Conservation (phyloP, 805 yeast genomes). For the Lachancea thermotolerans region DNA sequence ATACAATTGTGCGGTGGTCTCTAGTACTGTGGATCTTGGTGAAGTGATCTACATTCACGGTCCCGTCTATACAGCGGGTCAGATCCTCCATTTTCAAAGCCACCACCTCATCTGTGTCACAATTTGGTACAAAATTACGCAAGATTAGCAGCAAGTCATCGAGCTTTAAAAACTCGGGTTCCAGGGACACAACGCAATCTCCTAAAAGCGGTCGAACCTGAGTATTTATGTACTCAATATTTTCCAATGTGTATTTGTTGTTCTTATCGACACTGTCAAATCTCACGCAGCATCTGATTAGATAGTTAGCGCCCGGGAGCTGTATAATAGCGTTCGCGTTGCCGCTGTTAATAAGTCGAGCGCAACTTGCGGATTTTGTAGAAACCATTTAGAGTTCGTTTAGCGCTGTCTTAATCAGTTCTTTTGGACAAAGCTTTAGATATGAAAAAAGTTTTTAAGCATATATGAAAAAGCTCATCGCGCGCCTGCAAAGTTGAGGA, state of each 20-base stretch:
- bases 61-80: conserved; percentile 4
- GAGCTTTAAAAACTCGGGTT: conserved; percentile 4
- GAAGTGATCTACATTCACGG: conserved; percentile 18
- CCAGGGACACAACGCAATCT: not conserved
- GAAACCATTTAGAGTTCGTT: too few species aligned
- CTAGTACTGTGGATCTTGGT: conserved; percentile 15
- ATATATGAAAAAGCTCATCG: conserved; percentile 1
- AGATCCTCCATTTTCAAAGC: conserved; percentile 20
- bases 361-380: not conserved
- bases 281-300: conserved; percentile 25
- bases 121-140: not conserved
- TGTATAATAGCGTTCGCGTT: conserved; percentile 25
- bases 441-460: not conserved
- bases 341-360: conserved; percentile 13
- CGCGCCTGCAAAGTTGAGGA: not conserved
- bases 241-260: conserved; percentile 19
- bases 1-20: conserved; percentile 2
- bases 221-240: conserved; percentile 13
- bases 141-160: not conserved
- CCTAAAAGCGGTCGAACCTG: conserved; percentile 12
- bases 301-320: conserved; percentile 9
- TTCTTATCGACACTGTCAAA: conserved; percentile 12
- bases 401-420: too few species aligned
- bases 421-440: not conserved
- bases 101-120: conserved; percentile 12